phyloP scores from a whole-genome alignment of 768 basidiomycete species.

The Collybia mongolica region DNA sequence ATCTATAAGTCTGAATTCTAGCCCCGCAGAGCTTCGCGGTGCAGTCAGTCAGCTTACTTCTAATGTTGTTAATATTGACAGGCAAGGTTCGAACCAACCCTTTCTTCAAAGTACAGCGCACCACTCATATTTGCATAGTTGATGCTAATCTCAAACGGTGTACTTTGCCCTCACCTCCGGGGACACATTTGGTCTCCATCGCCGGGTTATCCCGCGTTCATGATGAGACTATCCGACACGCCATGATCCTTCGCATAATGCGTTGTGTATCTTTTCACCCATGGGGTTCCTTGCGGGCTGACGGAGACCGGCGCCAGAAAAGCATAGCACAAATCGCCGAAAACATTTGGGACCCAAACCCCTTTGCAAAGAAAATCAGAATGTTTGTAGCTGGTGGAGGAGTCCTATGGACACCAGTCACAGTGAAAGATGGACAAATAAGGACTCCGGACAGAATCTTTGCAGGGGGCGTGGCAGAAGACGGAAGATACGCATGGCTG shows the following conservation, averaged over 20 bases:
- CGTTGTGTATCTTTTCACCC: constrained; percentile 72
- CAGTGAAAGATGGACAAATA: constrained; percentile 25
- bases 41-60: constrained; percentile 34
- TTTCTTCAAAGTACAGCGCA: background rate
- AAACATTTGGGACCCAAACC: constrained; percentile 43
- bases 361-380: constrained; percentile 17
- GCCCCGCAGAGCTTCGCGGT: constrained; percentile 33
- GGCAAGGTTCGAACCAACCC: constrained; percentile 34
- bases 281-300: constrained; percentile 72
- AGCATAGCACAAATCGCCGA: constrained; percentile 47
- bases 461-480: background rate
- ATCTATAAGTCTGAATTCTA: constrained; percentile 28
- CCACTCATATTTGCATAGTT: constrained; percentile 23
- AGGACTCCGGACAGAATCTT: constrained; percentile 14
- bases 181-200: constrained; percentile 49
- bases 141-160: constrained; percentile 36
- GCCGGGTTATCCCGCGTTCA: constrained; percentile 28
- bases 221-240: constrained; percentile 33
- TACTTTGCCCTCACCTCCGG: constrained; percentile 41
- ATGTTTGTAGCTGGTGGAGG: constrained; percentile 58
- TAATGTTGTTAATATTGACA: constrained; percentile 39
- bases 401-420: constrained; percentile 63
- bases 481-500: constrained; percentile 52
- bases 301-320: constrained; percentile 49
- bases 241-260: constrained; percentile 53